A percentile compares a stretch with the other conserved stretches of the same genome.
phyloP scores from a whole-genome alignment of 139 green algal genomes.

The Picocystis salinarum region DNA sequence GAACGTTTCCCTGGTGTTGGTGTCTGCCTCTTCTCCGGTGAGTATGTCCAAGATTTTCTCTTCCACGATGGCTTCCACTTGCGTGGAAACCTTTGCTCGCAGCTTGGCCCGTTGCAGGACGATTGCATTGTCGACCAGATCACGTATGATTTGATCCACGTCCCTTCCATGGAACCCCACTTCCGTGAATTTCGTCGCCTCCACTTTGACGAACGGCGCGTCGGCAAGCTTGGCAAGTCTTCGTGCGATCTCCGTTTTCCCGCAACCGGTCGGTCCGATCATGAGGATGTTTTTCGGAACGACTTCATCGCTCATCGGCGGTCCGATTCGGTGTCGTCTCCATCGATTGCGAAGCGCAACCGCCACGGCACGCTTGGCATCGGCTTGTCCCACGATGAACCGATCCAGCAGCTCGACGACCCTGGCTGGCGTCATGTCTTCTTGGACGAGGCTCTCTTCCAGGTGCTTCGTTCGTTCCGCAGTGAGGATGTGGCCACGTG shows the following conservation, averaged over 20 bases:
- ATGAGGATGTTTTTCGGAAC: constrained; percentile 95
- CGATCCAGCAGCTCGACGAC: constrained; percentile 62
- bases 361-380: constrained; percentile 80
- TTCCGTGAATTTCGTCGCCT: constrained; percentile 97
- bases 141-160: constrained; percentile 87
- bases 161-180: constrained; percentile 90
- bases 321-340: constrained; percentile 53
- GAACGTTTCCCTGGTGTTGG: constrained; percentile 20
- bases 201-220: constrained; percentile 92
- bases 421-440: constrained; percentile 31
- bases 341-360: constrained; percentile 83
- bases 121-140: constrained; percentile 75
- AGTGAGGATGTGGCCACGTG: no score
- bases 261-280: constrained; percentile 77
- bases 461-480: no score
- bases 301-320: constrained; percentile 58
- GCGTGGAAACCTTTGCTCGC: background rate
- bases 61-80: constrained; percentile 29
- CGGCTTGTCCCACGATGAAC: constrained; percentile 67
- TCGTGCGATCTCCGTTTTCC: constrained; percentile 91
- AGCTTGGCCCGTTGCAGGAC: constrained; percentile 22
- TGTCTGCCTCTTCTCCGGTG: background rate
- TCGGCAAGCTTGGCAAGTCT: constrained; percentile 80
- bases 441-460: background rate
- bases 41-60: constrained; percentile 35